Evolutionary conservation across 2,329 filamentous ascomycete species (phyloP).

Genomic region (Xylaria sp.): DNA sequence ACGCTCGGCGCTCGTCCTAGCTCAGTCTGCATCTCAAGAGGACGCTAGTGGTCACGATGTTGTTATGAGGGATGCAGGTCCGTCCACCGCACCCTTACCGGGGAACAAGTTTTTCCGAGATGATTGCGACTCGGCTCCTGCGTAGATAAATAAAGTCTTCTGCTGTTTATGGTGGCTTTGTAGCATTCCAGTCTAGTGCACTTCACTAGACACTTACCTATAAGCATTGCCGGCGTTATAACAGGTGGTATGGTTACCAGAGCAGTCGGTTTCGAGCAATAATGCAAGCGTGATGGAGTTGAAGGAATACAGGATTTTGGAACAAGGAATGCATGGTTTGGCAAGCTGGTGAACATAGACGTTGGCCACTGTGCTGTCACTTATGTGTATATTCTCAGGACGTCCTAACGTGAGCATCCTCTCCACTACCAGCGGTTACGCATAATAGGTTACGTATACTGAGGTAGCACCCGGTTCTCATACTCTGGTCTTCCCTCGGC

Average conservation of each 20-base stretch:
- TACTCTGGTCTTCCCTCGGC: background rate
- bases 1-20: conserved; percentile 42
- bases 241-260: conserved; percentile 43
- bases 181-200: conserved; percentile 37
- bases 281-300: conserved; percentile 40
- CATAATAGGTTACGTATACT: conserved; percentile 12
- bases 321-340: conserved; percentile 32
- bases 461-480: background rate
- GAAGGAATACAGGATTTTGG: conserved; percentile 26
- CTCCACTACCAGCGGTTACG: conserved; percentile 4
- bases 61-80: conserved; percentile 66
- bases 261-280: conserved; percentile 37
- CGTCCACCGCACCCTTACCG: conserved; percentile 63
- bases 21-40: conserved; percentile 42
- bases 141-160: conserved; percentile 3
- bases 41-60: conserved; percentile 57
- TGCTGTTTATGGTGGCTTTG: conserved; percentile 17
- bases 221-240: conserved; percentile 48
- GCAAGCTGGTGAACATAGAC: conserved; percentile 30
- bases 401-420: conserved; percentile 2
- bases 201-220: conserved; percentile 33
- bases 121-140: conserved; percentile 44
- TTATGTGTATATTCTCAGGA: conserved; percentile 24
- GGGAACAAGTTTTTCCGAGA: conserved; percentile 63
- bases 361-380: conserved; percentile 18